Base-by-base conservation (phyloP, 495 filamentous ascomycete species). In the Lasiosphaeris hirsuta region DNA sequence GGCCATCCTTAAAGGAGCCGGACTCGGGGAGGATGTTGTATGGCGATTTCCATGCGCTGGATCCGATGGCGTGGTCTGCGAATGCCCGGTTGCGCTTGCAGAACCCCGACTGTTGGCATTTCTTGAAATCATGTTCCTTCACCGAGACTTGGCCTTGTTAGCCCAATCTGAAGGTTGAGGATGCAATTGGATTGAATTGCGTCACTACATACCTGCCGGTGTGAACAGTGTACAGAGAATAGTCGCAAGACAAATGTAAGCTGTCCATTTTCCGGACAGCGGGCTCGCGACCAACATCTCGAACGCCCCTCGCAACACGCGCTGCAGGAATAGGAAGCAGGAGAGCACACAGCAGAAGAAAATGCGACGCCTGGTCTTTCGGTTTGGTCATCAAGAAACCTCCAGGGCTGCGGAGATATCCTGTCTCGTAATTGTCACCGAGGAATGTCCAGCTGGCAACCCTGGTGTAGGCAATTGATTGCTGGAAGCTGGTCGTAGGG, bases 61-160 rank as follows among this genome's bases (percentile, higher is more conserved):
- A 65, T 34, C 82, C 74, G 39, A 81, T 72, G 53, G 82, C 91
- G 51, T 83, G 78, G 69, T 97, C 92, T 58, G 95, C 95, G 66
- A 86, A 90, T 30, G 84, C 88, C 68, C 93, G 86, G 72, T 96
- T 97, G 55, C 94, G 90, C 67, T 89, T 90, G 73, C 95, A 97
- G 78, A 97, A 98, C 54, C 94, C 94, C 0, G 92, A 92, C 70
- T 98, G 94, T 38, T 83, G 74, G 75, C 94, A 98, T 58, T 86
- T 96, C 67, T 97, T 98, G 81, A 97, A 97, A 63, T 92, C 90
- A 63, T 95, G 87, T 63, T 96, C 88, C 74, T 98, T 97, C 15
- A 98, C 95, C 64, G 81, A 74, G 53, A 84, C 92, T 94, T 37
- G 13, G 7, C 7, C 38, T 49, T 49, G 54, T 59, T 49, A 63